These are phyloP conservation scores for Kodamaea leandrae DNA, from an alignment of 805 yeast genomes.

Conservation along the genomic window DNA sequence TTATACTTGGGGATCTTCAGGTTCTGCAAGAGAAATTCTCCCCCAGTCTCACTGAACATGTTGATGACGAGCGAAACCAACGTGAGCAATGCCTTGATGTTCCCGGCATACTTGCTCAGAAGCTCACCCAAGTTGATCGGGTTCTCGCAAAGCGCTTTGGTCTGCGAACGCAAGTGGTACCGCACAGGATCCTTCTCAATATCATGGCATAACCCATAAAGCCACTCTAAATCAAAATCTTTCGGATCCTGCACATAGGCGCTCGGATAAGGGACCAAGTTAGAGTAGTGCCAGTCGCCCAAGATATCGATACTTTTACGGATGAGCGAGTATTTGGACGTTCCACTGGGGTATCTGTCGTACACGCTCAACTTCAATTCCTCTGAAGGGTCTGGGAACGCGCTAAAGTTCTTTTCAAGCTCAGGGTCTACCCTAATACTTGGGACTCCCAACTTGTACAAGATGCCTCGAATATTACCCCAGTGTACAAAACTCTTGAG, in stretches of 20 bases:
- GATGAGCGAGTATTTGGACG: conserved; percentile 45
- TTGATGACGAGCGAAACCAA: conserved; percentile 30
- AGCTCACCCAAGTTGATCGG: conserved; percentile 38
- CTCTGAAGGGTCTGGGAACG: conserved; percentile 41
- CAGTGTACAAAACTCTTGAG: conserved; percentile 53
- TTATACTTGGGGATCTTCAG: conserved; percentile 37
- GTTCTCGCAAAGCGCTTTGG: conserved; percentile 30
- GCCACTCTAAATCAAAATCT: conserved; percentile 28
- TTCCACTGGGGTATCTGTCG: conserved; percentile 52
- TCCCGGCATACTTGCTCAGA: conserved; percentile 17
- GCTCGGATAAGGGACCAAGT: conserved; percentile 36
- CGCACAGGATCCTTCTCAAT: conserved; percentile 48
- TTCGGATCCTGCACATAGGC: background rate
- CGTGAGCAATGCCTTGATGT: conserved; percentile 23
- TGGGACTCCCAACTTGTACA: conserved; percentile 41
- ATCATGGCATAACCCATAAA: conserved; percentile 41
- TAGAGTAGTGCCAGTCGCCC: conserved; percentile 38
- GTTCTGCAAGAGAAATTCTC: conserved; percentile 34
- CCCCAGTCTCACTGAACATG: conserved; percentile 29
- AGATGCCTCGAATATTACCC: conserved; percentile 50
- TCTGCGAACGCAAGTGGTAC: conserved; percentile 45
- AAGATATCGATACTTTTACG: conserved; percentile 38
- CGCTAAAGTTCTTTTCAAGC: conserved; percentile 27
- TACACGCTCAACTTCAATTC: conserved; percentile 40
- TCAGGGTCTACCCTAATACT: conserved; percentile 32